A percentile compares a stretch with the other conserved stretches of the same genome.
Conservation (phyloP, 192 early-diverging fungal species). For the Spizellomyces sp. region DNA sequence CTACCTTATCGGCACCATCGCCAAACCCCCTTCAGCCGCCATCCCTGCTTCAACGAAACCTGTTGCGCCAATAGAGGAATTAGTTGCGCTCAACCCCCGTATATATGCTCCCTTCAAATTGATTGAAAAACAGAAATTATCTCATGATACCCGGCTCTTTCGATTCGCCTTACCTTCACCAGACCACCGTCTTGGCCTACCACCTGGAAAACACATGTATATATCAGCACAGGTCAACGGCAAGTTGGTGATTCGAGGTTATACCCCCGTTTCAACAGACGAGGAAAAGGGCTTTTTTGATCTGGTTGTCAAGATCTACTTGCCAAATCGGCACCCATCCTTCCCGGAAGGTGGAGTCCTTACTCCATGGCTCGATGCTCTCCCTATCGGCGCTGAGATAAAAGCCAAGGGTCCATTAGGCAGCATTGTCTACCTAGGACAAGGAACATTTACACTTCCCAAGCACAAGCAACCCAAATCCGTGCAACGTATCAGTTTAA, state of each 20-base stretch:
- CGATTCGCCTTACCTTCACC: slow-evolving; percentile 19
- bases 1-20: not conserved
- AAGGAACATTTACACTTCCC: slow-evolving; percentile 55
- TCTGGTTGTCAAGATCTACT: slow-evolving; percentile 79
- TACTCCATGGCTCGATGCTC: slow-evolving; percentile 61
- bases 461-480: not conserved
- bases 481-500: slow-evolving; percentile 32
- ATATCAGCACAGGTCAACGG: slow-evolving; percentile 52
- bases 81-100: too few species aligned
- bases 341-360: slow-evolving; percentile 57
- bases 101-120: slow-evolving; percentile 23
- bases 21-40: too few species aligned
- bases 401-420: slow-evolving; percentile 76
- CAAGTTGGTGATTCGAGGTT: slow-evolving; percentile 59
- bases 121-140: slow-evolving; percentile 37
- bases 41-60: too few species aligned
- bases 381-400: slow-evolving; percentile 64
- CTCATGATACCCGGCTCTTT: slow-evolving; percentile 42
- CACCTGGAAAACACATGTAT: slow-evolving; percentile 10
- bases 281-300: slow-evolving; percentile 68
- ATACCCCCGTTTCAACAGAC: slow-evolving; percentile 72
- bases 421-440: slow-evolving; percentile 77
- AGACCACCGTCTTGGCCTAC: not conserved
- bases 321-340: too few species aligned
- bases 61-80: too few species aligned